Evolutionary conservation across 306 rosid genomes (phyloP).

Genomic region (Citrullus colocynthis): DNA sequence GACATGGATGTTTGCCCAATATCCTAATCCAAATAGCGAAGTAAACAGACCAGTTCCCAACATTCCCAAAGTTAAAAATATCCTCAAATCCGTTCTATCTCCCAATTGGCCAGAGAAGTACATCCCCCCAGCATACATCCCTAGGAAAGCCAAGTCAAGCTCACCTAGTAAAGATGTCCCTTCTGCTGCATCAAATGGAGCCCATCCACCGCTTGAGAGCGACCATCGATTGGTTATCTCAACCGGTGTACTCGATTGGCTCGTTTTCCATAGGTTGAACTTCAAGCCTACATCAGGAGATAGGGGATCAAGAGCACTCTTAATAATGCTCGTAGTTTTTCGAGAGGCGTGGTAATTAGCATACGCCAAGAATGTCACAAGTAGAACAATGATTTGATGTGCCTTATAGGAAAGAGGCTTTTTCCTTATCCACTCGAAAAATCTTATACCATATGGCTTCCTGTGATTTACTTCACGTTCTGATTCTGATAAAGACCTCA

Average conservation of each 20-base stretch:
- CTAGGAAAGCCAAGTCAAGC: conserved; percentile 84
- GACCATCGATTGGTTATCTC: conserved; percentile 20
- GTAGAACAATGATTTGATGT: conserved; percentile 66
- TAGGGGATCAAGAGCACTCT: conserved; percentile 85
- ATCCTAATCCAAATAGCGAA: conserved; percentile 69
- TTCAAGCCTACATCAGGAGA: conserved; percentile 31
- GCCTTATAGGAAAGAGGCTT: conserved; percentile 66
- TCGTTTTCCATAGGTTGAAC: conserved; percentile 18
- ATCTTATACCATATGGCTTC: conserved; percentile 48
- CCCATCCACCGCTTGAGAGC: conserved; percentile 66
- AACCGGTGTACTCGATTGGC: conserved; percentile 8
- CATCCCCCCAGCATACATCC: conserved; percentile 85
- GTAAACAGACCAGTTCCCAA: conserved; percentile 86
- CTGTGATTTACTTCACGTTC: conserved; percentile 15
- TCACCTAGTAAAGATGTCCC: conserved; percentile 85
- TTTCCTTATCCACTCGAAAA: conserved; percentile 41
- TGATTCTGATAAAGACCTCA: conserved; percentile 46
- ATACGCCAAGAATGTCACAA: conserved; percentile 77
- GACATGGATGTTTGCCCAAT: conserved; percentile 65
- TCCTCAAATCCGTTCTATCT: conserved; percentile 65
- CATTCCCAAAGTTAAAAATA: conserved; percentile 81
- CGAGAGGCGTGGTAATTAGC: conserved; percentile 87
- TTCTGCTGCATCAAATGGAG: conserved; percentile 64
- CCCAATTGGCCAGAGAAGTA: conserved; percentile 93
- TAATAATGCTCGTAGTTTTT: conserved; percentile 85